phyloP scores from a whole-genome alignment of 2,329 filamentous ascomycete genomes.

The Aaosphaeria arxii region DNA sequence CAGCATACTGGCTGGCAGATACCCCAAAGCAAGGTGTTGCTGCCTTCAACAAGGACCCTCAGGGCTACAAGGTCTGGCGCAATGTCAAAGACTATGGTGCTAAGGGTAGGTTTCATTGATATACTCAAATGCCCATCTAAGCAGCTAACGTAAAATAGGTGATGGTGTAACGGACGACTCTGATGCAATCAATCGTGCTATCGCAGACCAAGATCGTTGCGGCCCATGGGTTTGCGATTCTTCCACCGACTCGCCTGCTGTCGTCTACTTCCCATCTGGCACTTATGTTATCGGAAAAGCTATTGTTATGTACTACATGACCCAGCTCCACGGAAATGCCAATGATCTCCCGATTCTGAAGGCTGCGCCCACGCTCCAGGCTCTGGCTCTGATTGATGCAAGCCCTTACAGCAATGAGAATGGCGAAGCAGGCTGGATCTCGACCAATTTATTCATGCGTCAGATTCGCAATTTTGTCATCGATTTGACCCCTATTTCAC shows the following conservation, averaged over 20 bases:
- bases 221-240: constrained; percentile 43
- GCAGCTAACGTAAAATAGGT: constrained; percentile 12
- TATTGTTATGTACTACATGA: constrained; percentile 64
- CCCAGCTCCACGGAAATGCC: constrained; percentile 61
- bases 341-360: constrained; percentile 55
- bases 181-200: constrained; percentile 53
- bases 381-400: constrained; percentile 58
- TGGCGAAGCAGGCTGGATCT: constrained; percentile 42
- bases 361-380: constrained; percentile 51
- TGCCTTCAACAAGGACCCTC: constrained; percentile 38
- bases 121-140: not conserved
- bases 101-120: constrained; percentile 23
- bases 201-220: constrained; percentile 42
- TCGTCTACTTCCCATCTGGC: constrained; percentile 58
- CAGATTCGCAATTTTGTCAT: constrained; percentile 63
- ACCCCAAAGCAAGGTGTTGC: constrained; percentile 42
- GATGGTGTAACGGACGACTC: constrained; percentile 47
- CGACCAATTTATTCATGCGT: constrained; percentile 63
- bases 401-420: constrained; percentile 47
- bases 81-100: constrained; percentile 47
- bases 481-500: constrained; percentile 54
- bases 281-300: constrained; percentile 52
- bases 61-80: constrained; percentile 41
- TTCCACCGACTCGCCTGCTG: constrained; percentile 52
- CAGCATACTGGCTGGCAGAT: constrained; percentile 41